Evolutionary conservation across 2,329 filamentous ascomycete species (phyloP).

Genomic region (Hymenoscyphus repandus): DNA sequence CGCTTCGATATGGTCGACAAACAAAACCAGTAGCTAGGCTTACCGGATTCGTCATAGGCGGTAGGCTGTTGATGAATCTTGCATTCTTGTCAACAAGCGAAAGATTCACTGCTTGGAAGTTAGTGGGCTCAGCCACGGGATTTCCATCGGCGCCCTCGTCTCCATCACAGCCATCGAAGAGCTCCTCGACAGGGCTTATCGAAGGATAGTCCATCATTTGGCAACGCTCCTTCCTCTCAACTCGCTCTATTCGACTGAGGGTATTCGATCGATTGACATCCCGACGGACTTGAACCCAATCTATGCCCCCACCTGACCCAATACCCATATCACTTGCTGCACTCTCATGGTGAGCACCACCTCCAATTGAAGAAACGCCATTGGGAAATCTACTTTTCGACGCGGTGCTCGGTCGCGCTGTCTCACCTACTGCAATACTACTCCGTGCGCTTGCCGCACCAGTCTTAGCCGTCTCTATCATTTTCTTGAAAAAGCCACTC

Average conservation of each 20-base stretch:
- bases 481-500: constrained; percentile 90
- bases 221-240: constrained; percentile 81
- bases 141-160: constrained; percentile 84
- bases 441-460: constrained; percentile 85
- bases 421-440: constrained; percentile 66
- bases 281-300: constrained; percentile 96
- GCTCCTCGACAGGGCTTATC: constrained; percentile 81
- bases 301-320: constrained; percentile 49
- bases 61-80: constrained; percentile 79
- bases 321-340: constrained; percentile 67
- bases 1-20: constrained; percentile 88
- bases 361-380: constrained; percentile 46
- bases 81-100: constrained; percentile 92
- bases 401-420: constrained; percentile 32
- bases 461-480: constrained; percentile 89
- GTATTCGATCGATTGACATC: constrained; percentile 96
- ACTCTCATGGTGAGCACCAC: constrained; percentile 39
- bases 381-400: constrained; percentile 20
- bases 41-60: constrained; percentile 73
- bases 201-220: constrained; percentile 92
- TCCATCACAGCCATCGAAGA: constrained; percentile 79
- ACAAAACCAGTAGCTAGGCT: constrained; percentile 86
- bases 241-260: constrained; percentile 78
- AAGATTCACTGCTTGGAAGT: constrained; percentile 76
- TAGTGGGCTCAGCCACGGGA: constrained; percentile 73